Conservation (phyloP, 2,329 filamentous ascomycete genomes). For the Cladosporium sp. region DNA sequence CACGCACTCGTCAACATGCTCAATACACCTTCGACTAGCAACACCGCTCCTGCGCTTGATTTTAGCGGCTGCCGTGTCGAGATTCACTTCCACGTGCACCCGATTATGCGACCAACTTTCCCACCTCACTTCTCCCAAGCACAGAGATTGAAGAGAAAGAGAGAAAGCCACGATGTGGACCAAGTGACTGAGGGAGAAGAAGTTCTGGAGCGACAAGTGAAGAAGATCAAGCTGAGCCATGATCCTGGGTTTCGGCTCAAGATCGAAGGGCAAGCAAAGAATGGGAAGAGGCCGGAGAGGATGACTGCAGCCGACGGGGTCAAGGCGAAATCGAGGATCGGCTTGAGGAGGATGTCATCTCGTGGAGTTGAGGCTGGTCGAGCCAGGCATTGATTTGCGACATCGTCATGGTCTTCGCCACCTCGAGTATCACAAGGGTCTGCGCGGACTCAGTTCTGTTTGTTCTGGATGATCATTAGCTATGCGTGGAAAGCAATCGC, state of each 20-base stretch:
- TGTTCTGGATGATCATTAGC: not conserved
- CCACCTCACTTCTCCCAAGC: not conserved
- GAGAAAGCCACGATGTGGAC: not conserved
- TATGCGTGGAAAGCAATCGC: not conserved
- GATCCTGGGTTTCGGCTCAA: not conserved
- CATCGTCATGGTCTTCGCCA: not conserved
- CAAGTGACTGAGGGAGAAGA: not conserved
- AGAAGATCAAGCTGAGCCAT: constrained; percentile 15
- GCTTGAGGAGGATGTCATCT: constrained; percentile 1
- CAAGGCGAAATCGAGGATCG: constrained; percentile 1
- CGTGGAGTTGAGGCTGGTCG: constrained; percentile 43
- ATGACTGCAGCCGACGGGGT: not conserved
- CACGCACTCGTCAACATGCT: constrained; percentile 1
- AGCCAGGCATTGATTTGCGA: not conserved
- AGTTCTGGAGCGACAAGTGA: not conserved
- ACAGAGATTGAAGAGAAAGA: constrained; percentile 8
- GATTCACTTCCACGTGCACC: constrained; percentile 12
- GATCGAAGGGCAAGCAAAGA: not conserved
- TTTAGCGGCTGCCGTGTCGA: constrained; percentile 1
- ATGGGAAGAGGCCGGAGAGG: not conserved
- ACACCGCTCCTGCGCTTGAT: not conserved
- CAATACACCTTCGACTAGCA: not conserved
- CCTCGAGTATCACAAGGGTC: not conserved
- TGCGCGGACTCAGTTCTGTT: not conserved
- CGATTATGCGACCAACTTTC: not conserved